Percentiles rank a stretch among this genome's conserved stretches.
Conservation (phyloP, 2,329 filamentous ascomycete species). For the Eutypella sp. region DNA sequence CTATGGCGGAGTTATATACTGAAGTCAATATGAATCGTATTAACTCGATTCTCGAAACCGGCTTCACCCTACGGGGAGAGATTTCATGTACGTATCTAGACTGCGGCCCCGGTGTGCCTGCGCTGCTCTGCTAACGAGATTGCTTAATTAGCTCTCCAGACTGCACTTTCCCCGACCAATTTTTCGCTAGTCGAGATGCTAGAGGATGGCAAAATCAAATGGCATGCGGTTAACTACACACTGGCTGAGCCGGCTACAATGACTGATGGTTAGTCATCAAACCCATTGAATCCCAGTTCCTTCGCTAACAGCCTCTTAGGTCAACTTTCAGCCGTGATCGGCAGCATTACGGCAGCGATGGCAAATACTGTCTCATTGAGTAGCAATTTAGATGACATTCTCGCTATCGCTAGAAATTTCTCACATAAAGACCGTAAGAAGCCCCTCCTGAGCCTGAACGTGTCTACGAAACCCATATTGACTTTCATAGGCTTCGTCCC, state of each 20-base stretch:
- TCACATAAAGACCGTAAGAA: constrained; percentile 31
- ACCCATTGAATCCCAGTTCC: not conserved
- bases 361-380: constrained; percentile 41
- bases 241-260: constrained; percentile 43
- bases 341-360: constrained; percentile 52
- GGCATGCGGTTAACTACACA: constrained; percentile 51
- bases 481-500: constrained; percentile 48
- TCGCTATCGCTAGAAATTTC: constrained; percentile 59
- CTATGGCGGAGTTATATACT: constrained; percentile 63
- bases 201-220: constrained; percentile 54
- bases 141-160: constrained; percentile 49
- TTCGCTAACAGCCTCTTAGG: constrained; percentile 32
- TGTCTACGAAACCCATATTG: constrained; percentile 1
- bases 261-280: constrained; percentile 41
- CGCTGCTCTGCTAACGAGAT: not conserved
- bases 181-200: constrained; percentile 54
- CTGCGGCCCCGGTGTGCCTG: not conserved
- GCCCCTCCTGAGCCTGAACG: not conserved
- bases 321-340: constrained; percentile 53
- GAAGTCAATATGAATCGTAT: constrained; percentile 61
- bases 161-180: constrained; percentile 56
- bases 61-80: constrained; percentile 66
- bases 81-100: constrained; percentile 55
- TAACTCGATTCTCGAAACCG: constrained; percentile 67
- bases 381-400: constrained; percentile 63